Conservation (phyloP, 306 rosid genomes). For the Carpinus fangiana region DNA sequence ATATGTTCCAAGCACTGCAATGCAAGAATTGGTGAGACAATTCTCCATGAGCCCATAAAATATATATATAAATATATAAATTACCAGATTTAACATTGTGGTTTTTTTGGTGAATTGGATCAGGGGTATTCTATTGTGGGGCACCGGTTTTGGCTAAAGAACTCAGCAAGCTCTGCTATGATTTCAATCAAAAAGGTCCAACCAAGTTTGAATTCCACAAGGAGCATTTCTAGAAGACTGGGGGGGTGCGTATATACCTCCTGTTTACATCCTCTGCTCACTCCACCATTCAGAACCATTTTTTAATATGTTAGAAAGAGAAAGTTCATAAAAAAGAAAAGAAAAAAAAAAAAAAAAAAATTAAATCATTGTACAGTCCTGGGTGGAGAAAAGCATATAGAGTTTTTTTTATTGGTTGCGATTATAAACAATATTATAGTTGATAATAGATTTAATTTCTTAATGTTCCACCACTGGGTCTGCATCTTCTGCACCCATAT, state of each 20-base stretch:
- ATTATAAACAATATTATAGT: neutral
- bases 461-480: constrained; percentile 28
- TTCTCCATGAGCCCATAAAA: constrained; percentile 16
- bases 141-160: constrained; percentile 96
- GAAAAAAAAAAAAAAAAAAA: no score
- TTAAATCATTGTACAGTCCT: constrained; percentile 49
- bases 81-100: constrained; percentile 16
- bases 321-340: neutral
- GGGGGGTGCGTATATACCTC: constrained; percentile 8
- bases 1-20: constrained; percentile 81
- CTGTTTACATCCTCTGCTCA: constrained; percentile 12
- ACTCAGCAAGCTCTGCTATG: constrained; percentile 83
- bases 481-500: constrained; percentile 22
- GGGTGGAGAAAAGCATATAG: constrained; percentile 14
- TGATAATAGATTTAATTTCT: neutral
- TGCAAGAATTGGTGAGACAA: constrained; percentile 81
- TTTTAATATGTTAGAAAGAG: constrained; percentile 39
- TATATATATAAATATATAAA: no score
- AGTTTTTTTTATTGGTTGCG: no score
- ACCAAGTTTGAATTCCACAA: constrained; percentile 98
- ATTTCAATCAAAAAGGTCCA: constrained; percentile 93
- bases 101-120: constrained; percentile 29
- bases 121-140: constrained; percentile 98
- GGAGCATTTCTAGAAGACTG: constrained; percentile 74
- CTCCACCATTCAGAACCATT: constrained; percentile 24